Evolutionary conservation across 306 rosid species (phyloP).

Genomic region (Hippophae gyantsensis): DNA sequence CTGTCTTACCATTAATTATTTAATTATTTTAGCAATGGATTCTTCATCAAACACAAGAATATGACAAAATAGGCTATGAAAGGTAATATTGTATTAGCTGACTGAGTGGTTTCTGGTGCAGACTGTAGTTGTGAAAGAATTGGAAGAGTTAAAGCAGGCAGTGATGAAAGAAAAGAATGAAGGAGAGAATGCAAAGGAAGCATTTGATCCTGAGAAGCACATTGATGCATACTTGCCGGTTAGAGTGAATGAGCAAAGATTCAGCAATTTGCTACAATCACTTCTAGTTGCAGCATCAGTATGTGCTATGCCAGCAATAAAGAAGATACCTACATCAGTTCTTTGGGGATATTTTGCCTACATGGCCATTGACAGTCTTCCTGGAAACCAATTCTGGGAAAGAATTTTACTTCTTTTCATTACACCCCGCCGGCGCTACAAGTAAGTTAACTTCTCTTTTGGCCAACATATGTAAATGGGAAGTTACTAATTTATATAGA

Average conservation of each 20-base stretch:
- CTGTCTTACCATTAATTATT: too few relatives aligned
- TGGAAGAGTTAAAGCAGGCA: constrained; percentile 57
- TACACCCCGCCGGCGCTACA: constrained; percentile 57
- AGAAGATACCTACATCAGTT: constrained; percentile 74
- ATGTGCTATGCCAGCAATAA: constrained; percentile 60
- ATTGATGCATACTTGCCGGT: constrained; percentile 65
- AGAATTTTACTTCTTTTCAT: constrained; percentile 57
- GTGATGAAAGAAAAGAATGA: constrained; percentile 47
- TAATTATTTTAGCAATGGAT: too few relatives aligned
- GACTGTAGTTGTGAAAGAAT: constrained; percentile 54
- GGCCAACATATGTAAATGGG: background rate
- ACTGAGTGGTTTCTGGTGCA: constrained; percentile 25
- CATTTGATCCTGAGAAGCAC: constrained; percentile 71
- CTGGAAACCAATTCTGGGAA: constrained; percentile 88
- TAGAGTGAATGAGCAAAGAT: constrained; percentile 82
- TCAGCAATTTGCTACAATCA: constrained; percentile 80
- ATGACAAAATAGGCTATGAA: too few relatives aligned
- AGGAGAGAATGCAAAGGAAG: constrained; percentile 19
- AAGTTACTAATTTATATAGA: background rate
- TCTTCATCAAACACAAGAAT: too few relatives aligned
- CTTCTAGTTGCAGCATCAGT: constrained; percentile 67
- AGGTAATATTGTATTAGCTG: too few relatives aligned
- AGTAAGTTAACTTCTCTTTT: constrained; percentile 33
- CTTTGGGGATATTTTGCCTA: constrained; percentile 88
- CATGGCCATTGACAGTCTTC: constrained; percentile 96